Evolutionary conservation across 2,329 filamentous ascomycete genomes (phyloP), one percentile per base, ranked within the genome.

Genomic region (Sporothrix brasiliensis): DNA sequence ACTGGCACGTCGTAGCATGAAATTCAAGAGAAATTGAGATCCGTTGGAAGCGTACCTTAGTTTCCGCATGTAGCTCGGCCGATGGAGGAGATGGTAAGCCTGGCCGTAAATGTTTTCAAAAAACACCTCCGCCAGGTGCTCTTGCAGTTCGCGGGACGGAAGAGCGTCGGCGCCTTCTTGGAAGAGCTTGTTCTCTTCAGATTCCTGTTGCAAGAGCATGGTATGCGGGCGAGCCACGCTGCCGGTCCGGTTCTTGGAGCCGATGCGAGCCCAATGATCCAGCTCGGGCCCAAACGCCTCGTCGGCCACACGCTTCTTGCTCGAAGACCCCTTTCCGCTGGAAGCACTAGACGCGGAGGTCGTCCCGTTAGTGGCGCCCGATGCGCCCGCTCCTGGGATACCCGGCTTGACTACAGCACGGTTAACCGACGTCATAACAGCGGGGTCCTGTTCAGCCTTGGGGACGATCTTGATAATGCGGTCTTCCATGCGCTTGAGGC

Each of bases 31-130:
- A 14, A 24, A 19, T 27, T 13, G 21, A 3, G n/a, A 6, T 2
- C 4, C 30, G 21, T 16, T 13, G 30, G 39, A 27, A 24, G 82
- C 87, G 73, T 80, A 90, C 89, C 85, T 88, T 69, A 95, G 79
- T 76, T 93, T 93, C 72, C 94, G 88, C 91, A 98, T 97, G 78
- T 96, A 98, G 78, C 94, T 98, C 50, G 95, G 94, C 78, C 97
- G 98, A 80, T 99, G 95, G 11, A 99, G 87, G 24, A 99, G 83
- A 74, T 96, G 92, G 78, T 98, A 99, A 47, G 93, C 92, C 78
- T 98, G 95, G 10, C 95, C 95, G 77, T 99, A 98, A 0, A 98
- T 87, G 76, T 91, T 94, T 77, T 98, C 94, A 77, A 98, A 99
- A 78, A 96, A 99, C 0, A 97, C 89, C 76, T 98, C 94, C 21